Evolutionary conservation across 179 eudicot genomes (phyloP), one percentile per base, ranked within the genome.

Genomic region (Silene vulgaris): DNA sequence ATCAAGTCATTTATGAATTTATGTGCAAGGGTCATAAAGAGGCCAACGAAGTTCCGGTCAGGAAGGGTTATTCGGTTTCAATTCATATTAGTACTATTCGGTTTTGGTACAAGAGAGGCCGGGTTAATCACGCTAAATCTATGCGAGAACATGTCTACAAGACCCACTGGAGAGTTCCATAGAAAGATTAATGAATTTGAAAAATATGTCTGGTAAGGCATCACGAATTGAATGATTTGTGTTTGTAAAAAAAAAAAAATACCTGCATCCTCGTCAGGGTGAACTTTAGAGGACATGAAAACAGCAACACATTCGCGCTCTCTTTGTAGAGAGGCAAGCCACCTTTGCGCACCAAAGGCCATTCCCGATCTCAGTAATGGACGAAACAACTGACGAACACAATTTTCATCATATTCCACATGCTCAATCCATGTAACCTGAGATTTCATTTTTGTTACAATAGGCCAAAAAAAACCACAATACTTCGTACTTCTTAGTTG

Each of bases 341-440:
- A 92, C 75, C 84, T 86, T 68, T 79, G 88, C 63, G 97, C 93
- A 67, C 96, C 90, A 78, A 89, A 90, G 63, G 85, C 97, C 78
- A 83, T 7, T 52, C 96, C 97, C 4, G 93, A 90, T 62, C 84
- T 81, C 76, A 92, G 21, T 71, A 88, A 78, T 23, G 91, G 83
- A 30, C 84, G 87, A 79, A 81, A 90, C 56, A 82, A 71, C 16
- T 82, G 83, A 72, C 85, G 89, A 65, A 87, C 80, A 56, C 52
- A 62, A 65, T 52, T 85, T 72, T 89, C 93, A 63, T 90, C 90
- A 71, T 92, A 92, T 80, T 90, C 93, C 29, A 77, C 76, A 82
- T 92, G 97, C 76, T 92, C 97, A 60, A 92, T 79, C 97, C 97
- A 92, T 13, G 88, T 92, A 35, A 92, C 93, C 97, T 92, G 88